phyloP scores from a whole-genome alignment of 2,329 filamentous ascomycete species.

The Penicillium sp. region DNA sequence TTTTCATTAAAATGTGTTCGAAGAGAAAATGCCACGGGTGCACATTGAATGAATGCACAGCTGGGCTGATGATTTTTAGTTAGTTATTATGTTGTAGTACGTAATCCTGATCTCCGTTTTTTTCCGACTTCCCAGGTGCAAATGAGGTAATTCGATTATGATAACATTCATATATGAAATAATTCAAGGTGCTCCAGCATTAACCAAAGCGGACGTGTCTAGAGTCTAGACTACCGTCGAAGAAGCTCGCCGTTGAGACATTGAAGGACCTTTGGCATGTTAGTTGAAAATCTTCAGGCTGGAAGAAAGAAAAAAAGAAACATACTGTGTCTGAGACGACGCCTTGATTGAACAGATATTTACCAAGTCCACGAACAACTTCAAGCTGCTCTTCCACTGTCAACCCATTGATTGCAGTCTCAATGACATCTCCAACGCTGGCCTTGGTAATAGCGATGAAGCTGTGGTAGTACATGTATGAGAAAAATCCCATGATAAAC shows the following conservation, averaged over 20 bases:
- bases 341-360: slow-evolving; percentile 63
- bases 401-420: slow-evolving; percentile 86
- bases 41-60: neutral
- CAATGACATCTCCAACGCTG: slow-evolving; percentile 80
- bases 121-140: neutral
- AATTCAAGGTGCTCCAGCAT: neutral
- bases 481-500: slow-evolving; percentile 99
- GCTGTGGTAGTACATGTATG: slow-evolving; percentile 97
- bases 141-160: neutral
- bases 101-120: neutral
- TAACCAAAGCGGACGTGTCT: neutral
- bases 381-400: slow-evolving; percentile 86
- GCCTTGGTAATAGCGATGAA: slow-evolving; percentile 90
- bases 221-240: slow-evolving; percentile 18
- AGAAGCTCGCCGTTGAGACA: slow-evolving; percentile 35
- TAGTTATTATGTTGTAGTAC: neutral
- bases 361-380: slow-evolving; percentile 59
- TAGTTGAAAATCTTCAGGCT: neutral
- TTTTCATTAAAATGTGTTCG: neutral
- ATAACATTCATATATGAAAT: neutral
- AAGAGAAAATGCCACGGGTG: neutral
- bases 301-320: slow-evolving; percentile 1
- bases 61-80: neutral
- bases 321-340: slow-evolving; percentile 52
- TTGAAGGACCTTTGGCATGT: slow-evolving; percentile 32